Base-by-base conservation (phyloP, 371 early-diverging fungal genomes). In the Entomophthora muscae region DNA sequence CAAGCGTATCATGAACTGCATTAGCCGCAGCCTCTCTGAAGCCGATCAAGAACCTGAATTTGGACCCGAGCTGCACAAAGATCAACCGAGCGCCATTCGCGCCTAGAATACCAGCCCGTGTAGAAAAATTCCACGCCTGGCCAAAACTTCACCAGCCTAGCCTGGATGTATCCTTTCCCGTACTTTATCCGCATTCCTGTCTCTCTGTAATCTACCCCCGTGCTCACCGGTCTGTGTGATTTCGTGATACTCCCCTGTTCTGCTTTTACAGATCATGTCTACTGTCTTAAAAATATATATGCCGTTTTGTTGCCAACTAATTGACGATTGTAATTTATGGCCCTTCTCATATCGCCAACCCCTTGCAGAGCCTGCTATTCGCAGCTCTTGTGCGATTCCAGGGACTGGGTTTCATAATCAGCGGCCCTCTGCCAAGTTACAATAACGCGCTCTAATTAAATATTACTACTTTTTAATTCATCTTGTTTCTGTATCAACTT, bases 1-100 rank as follows among this genome's bases (percentile, higher is more conserved):
- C 33, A 60, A 60, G 33, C 31, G 60, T n/a, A 60, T 60, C 42
- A 42, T 42, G 42, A 42, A 17, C 42, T 42, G 42, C 42, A 42
- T 42, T 17, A 5, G 17, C 42, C 42, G 42, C 42, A 42, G 42
- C 42, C 42, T 42, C 10, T 42, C 42, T 5, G 17, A 42, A 10
- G 42, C 42, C 17, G 42, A 42, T 17, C 5, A 42, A 17, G 42
- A 42, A 17, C 42, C 42, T 17, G 42, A 42, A 5, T 42, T 42
- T 42, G 42, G 42, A 42, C 10, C 10, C 42, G 42, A 42, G 42
- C 42, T 17, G 17, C 42, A 10, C 42, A 42, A 42, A 17, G 42
- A 42, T 17, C 42, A 42, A 17, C 42, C 42, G 10, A 42, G 42
- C 42, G 42, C 42, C 42, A 42, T 42, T 17, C 42, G 42, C 42